Evolutionary conservation across 805 yeast species (phyloP), one percentile per base, ranked within the genome.

Genomic region (Barnettozyma siamensis): DNA sequence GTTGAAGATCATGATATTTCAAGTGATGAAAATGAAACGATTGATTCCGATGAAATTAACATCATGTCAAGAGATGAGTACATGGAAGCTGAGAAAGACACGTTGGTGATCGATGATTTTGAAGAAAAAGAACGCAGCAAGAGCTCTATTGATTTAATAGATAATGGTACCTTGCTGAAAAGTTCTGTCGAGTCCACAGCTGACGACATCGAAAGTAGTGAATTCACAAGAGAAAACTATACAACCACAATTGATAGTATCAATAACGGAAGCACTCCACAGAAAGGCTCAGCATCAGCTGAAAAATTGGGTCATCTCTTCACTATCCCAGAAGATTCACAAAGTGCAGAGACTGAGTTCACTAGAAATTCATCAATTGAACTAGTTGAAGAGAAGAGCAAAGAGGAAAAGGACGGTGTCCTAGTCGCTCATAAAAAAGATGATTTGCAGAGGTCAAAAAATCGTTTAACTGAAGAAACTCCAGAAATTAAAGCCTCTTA

Each of bases 311-410:
- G 9, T 21, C 9, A 21, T 7, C 24, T 21, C 9, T 21, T 9
- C 13, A 29, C 6, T 5, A 29, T 15, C 13, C 18, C 17, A n/a
- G 23, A 31, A 17, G 33, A 9, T 33, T 12, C 17, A n/a, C 12
- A 20, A 13, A 21, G 8, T 23, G 30, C 12, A 12, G 21, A 28
- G 20, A 10, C 19, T 13, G 42, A 16, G 3, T 27, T 26, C 15
- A 16, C n/a, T 4, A 38, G 34, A 27, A 42, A 41, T 37, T 28
- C 30, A 12, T 37, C 45, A 3, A 12, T 34, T 9, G 39, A 42
- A 20, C 26, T 42, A 12, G 24, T 34, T 12, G 33, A 20, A n/a
- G 31, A 26, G 5, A 12, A 26, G n/a, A n/a, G n/a, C n/a, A n/a
- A n/a, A n/a, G n/a, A n/a, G n/a, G n/a, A n/a, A n/a, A n/a, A n/a